Evolutionary conservation across 257 asterid genomes (phyloP).

Genomic region (Ilex asprella): DNA sequence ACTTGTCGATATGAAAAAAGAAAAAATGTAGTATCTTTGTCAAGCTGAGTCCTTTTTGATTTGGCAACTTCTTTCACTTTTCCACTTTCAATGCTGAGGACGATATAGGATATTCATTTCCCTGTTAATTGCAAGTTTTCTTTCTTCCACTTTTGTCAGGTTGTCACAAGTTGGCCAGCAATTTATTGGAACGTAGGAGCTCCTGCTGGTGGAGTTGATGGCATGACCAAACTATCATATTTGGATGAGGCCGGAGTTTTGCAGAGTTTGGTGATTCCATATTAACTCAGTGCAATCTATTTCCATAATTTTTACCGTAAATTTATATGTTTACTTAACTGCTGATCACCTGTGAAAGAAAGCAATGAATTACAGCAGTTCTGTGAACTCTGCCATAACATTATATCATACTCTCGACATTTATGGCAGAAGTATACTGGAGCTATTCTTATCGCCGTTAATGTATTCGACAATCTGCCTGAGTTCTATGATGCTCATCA

Average conservation of each 20-base stretch:
- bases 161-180: constrained; percentile 44
- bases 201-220: constrained; percentile 91
- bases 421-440: constrained; percentile 12
- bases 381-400: constrained; percentile 18
- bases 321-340: background rate
- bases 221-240: constrained; percentile 96
- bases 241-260: constrained; percentile 94
- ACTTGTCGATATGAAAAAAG: background rate
- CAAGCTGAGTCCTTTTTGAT: background rate
- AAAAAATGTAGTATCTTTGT: background rate
- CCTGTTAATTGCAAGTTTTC: background rate
- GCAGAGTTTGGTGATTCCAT: constrained; percentile 82
- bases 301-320: constrained; percentile 25
- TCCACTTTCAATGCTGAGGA: no score
- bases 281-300: constrained; percentile 87
- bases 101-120: background rate
- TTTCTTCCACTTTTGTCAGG: constrained; percentile 34
- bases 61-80: no score
- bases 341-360: constrained; percentile 15
- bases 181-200: constrained; percentile 91
- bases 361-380: constrained; percentile 14
- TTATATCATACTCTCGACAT: constrained; percentile 21
- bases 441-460: no score
- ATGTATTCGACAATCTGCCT: no score
- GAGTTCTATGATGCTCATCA: no score